Evolutionary conservation across 306 rosid genomes (phyloP).

Genomic region (Glycine soja): DNA sequence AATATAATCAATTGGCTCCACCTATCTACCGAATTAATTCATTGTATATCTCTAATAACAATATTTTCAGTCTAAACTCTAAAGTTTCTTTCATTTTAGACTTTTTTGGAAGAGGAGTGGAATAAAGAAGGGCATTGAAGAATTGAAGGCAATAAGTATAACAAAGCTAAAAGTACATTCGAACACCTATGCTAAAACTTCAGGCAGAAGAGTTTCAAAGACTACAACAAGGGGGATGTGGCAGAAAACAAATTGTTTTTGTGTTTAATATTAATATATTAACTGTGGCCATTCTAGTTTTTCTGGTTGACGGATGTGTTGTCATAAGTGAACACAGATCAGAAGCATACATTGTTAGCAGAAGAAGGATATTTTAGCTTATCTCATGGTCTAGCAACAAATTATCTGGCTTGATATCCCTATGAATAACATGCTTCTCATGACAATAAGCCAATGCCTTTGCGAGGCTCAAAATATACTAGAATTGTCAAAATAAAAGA

Average conservation of each 20-base stretch:
- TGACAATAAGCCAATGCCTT: constrained; percentile 84
- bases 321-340: background rate
- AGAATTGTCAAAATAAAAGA: constrained; percentile 36
- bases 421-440: constrained; percentile 86
- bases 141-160: background rate
- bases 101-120: background rate
- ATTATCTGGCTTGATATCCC: constrained; percentile 93
- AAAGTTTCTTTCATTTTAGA: background rate
- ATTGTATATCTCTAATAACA: background rate
- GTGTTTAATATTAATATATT: background rate
- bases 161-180: background rate
- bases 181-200: background rate
- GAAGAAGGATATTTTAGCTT: constrained; percentile 26
- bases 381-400: constrained; percentile 88
- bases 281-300: background rate
- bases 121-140: background rate
- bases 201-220: background rate
- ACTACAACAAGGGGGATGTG: background rate
- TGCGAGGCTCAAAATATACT: constrained; percentile 81
- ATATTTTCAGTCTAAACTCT: background rate
- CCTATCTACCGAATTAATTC: constrained; percentile 3
- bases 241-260: constrained; percentile 19
- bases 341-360: constrained; percentile 8
- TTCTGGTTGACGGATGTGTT: no score
- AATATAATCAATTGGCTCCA: background rate